Evolutionary conservation across 1,139 yeast species (phyloP), one percentile per base, ranked within the genome.

Genomic region (Pichia sp.): DNA sequence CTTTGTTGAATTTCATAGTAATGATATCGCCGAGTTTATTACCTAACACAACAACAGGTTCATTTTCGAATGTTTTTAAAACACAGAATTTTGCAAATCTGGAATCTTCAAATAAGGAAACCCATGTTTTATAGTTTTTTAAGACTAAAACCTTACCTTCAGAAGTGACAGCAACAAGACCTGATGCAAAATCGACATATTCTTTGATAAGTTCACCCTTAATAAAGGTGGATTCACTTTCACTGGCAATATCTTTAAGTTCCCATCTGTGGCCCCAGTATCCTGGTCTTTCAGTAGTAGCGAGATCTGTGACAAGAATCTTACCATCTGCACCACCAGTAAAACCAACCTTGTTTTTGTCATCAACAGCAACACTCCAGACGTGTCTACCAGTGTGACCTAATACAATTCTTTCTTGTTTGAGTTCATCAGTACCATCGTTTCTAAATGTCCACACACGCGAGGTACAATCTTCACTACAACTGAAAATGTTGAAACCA

Each of bases 321-420:
- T 87, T 76, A 1, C 97, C 97, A 64, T 90, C 97, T 40, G 95
- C 93, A 34, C 97, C 97, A 38, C 96, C 91, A 15, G 91, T 83
- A 1, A 81, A 89, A 20, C 83, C 79, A 11, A 82, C 58, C 31
- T 69, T 61, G 39, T 70, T 62, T 3, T 64, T 58, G 3, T 70
- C 72, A 47, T 77, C 73, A 0, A 85, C 72, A 49, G 84, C 91
- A 6, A 87, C 79, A 34, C 89, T 77, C 99, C 99, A 93, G 1
- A 86, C 77, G 61, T 88, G 93, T 62, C 94, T 85, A 5, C 96
- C 96, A 33, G 79, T 72, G 62, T 91, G 98, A 28, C 85, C 82
- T 50, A 85, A 80, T 49, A 72, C 69, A 1, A 76, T 67, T 60
- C 67, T 79, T 60, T 62, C 68, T 61, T 70, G 79, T 41, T 57